Base-by-base conservation (phyloP, 1,284 basidiomycete genomes). In the Ganoderma multipileum region DNA sequence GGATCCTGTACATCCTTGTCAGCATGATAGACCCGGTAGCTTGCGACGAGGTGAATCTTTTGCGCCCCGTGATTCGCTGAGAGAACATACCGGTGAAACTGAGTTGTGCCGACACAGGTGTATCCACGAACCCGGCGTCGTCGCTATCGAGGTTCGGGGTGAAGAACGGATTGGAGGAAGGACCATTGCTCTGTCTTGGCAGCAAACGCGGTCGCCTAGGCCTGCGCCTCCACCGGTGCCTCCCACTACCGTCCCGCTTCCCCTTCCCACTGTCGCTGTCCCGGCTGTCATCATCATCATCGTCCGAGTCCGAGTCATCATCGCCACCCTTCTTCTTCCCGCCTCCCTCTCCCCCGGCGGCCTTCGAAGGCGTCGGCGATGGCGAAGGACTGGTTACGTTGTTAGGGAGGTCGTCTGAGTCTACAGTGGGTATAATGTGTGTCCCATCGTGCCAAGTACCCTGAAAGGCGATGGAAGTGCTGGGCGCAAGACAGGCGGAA, bases 1-100 rank as follows among this genome's bases (percentile, higher is more conserved):
- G 50, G 77, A 77, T 8, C 80, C 80, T 81, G 68, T 62, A 55
- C 58, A 60, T 65, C 52, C 41, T 69, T 61, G 71, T 60, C 38
- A 41, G 72, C 66, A 64, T 55, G 28, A 12, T 55, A 23, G 28
- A 30, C 12, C 52, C 52, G 28, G 52, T 55, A 30, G 18, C 52
- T 55, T 30, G 47, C 47, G 23, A 26, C 28, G 28, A 33, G 23
- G 11, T 23, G 47, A 55, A 30, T 33, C 28, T 33, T 55, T 23
- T 26, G 12, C 23, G 33, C 23, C 33, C 38, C 60, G 60, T 59
- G 64, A 71, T 63, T 44, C 38, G 23, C 62, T 55, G 65, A 38
- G 16, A 60, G 36, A 20, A 79, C 80, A 68, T 71, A 86, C 86
- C 87, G 54, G 80, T 85, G 70, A 88, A 88, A 66, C 83, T 83